These are phyloP conservation scores for Botrytis porri DNA, from an alignment of 2,329 filamentous ascomycete species.

Conservation along the genomic window DNA sequence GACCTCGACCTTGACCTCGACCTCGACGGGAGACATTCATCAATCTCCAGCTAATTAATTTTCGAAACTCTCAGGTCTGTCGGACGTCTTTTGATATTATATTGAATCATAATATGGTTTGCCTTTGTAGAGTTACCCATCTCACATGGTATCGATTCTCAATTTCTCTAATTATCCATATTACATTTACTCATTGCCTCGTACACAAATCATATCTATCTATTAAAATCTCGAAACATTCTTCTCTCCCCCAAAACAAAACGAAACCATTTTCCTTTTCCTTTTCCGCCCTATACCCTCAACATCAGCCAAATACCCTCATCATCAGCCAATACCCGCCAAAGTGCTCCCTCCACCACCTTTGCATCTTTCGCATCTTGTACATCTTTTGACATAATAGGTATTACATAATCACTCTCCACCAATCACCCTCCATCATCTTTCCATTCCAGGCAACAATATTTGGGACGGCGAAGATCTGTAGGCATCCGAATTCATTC, in stretches of 20 bases:
- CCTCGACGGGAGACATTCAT: not conserved
- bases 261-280: not conserved
- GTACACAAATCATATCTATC: no score
- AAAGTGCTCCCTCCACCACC: not conserved
- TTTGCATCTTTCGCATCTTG: not conserved
- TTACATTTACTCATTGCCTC: not conserved
- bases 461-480: conserved; percentile 23
- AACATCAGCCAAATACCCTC: not conserved
- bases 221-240: not conserved
- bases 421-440: not conserved
- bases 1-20: not conserved
- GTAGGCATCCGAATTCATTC: conserved; percentile 23
- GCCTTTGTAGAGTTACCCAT: no score
- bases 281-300: not conserved
- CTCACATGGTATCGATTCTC: no score
- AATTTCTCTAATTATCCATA: not conserved
- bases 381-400: not conserved
- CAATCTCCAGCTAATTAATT: not conserved
- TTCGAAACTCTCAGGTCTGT: not conserved
- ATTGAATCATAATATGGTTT: not conserved
- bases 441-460: conserved; percentile 29
- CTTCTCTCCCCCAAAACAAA: not conserved
- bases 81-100: not conserved
- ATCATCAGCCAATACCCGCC: not conserved
- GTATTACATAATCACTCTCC: not conserved